Base-by-base conservation (phyloP, 1,284 basidiomycete species). In the Grifola frondosa region DNA sequence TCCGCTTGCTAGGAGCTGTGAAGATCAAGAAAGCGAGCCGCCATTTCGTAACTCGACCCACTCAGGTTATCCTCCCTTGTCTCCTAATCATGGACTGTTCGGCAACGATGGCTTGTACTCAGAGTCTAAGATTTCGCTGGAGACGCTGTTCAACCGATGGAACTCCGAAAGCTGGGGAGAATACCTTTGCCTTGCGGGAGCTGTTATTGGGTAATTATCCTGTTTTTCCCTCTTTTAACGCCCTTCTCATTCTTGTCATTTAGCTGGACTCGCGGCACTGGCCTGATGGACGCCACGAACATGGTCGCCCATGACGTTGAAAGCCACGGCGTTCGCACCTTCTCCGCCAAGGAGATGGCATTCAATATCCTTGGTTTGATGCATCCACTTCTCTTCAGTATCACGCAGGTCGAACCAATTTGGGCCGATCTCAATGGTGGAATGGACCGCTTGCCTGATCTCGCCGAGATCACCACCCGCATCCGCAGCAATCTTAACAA, bases 281-380 rank as follows among this genome's bases (percentile, higher is more conserved):
- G 95, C 52, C 74, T 99, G 44, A 99, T 99, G 96, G 87, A 82
- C 48, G 88, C 91, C 4, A 96, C 92, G 44, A 97, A 97, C 71
- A 92, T 90, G 40, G 86, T 98, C 42, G 92, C 97, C 31, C 91
- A 97, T 52, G 91, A 94, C 49, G 80, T 99, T 38, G 96, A 99
- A 72, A 81, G 86, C 53, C 81, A 92, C 52, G 96, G 97, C 56
- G 90, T 97, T 50, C 84, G 96, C 57, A 99, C 97, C 5, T 99
- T 98, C 83, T 97, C 93, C 3, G 89, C 95, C 37, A 97, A 97
- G 74, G 96, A 99, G 74, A 99, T 99, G 96, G 94, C 95, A 3
- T 99, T 99, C 84, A 99, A 98, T 72, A 92, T 99, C 59, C 85
- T 99, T 44, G 97, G 96, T 56, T 79, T 96, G 35, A 97, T 99